Evolutionary conservation across 2,329 filamentous ascomycete genomes (phyloP).

Genomic region (Tolypocladium tropicale): DNA sequence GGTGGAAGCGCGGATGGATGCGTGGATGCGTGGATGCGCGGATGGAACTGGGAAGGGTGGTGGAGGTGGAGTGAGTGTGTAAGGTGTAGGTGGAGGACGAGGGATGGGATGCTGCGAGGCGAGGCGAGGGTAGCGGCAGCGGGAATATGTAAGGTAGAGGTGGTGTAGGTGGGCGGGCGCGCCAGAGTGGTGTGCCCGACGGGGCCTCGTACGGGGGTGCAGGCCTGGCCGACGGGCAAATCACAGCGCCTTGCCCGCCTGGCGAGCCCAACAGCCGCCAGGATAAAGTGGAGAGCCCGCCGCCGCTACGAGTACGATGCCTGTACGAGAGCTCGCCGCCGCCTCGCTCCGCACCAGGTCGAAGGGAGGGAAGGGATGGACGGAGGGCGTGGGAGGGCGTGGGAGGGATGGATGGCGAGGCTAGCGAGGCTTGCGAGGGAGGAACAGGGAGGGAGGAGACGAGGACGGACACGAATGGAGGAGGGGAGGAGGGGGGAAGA

Average conservation of each 20-base stretch:
- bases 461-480: no score
- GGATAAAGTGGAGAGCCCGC: neutral
- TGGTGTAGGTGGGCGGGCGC: neutral
- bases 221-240: neutral
- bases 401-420: neutral
- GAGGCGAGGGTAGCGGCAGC: slow-evolving; percentile 1
- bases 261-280: neutral
- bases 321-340: neutral
- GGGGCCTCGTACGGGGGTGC: neutral
- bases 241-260: neutral
- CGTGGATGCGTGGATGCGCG: neutral
- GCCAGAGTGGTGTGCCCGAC: neutral
- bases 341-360: neutral
- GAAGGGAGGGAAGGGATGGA: neutral
- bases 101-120: slow-evolving; percentile 3
- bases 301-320: no score
- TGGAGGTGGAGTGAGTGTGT: slow-evolving; percentile 1
- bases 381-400: neutral
- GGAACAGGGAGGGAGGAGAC: no score
- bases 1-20: slow-evolving; percentile 4
- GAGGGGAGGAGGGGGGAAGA: neutral
- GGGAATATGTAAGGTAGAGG: neutral
- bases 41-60: slow-evolving; percentile 6
- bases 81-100: slow-evolving; percentile 2
- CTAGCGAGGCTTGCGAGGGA: no score